A percentile compares a stretch with the other conserved stretches of the same genome.
Conservation (phyloP, 345 rosid species). For the Microcos paniculata region DNA sequence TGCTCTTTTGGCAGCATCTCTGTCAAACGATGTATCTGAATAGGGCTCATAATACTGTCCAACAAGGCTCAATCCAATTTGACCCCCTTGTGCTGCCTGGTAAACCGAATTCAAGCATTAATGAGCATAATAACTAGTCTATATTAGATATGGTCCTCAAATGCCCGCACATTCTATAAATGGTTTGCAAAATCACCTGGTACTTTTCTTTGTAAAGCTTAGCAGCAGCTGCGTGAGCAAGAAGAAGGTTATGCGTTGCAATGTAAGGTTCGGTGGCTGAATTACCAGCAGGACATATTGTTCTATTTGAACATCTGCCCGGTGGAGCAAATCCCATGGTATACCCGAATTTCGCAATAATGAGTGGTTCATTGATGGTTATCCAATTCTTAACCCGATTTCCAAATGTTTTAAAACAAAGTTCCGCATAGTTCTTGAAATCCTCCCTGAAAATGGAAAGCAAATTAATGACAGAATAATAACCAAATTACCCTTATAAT, state of each 20-base stretch:
- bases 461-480: neutral
- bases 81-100: constrained; percentile 34
- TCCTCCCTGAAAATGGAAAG: constrained; percentile 31
- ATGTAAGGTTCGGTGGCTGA: constrained; percentile 45
- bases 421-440: constrained; percentile 40
- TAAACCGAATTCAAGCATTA: neutral
- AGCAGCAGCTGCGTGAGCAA: constrained; percentile 46
- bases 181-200: constrained; percentile 18
- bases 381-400: constrained; percentile 51
- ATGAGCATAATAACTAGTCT: neutral
- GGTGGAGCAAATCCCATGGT: constrained; percentile 25
- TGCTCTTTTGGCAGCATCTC: constrained; percentile 31
- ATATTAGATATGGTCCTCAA: neutral
- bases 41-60: constrained; percentile 36
- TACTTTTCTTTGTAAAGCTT: constrained; percentile 37
- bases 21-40: constrained; percentile 32
- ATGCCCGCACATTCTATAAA: neutral
- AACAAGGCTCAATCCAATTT: constrained; percentile 40
- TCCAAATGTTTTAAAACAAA: constrained; percentile 42
- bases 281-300: constrained; percentile 25
- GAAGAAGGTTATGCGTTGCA: constrained; percentile 34
- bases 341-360: constrained; percentile 27
- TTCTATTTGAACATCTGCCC: constrained; percentile 29
- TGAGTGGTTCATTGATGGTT: constrained; percentile 45
- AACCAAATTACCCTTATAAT: neutral